Conservation (phyloP, 2,329 filamentous ascomycete species). For the Tympanopsis confertula region DNA sequence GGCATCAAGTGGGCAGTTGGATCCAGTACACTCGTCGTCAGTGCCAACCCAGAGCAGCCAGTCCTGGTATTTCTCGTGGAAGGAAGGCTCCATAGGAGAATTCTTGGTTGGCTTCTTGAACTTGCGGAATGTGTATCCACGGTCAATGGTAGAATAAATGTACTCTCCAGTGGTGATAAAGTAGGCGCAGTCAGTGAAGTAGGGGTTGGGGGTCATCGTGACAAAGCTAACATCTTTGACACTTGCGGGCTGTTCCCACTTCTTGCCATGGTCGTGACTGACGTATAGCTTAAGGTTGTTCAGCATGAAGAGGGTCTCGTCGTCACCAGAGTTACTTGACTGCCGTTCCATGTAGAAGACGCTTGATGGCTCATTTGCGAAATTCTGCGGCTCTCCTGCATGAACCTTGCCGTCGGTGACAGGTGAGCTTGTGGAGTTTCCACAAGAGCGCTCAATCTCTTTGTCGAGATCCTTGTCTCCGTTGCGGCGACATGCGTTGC, state of each 20-base stretch:
- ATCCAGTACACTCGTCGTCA: constrained; percentile 33
- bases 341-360: constrained; percentile 71
- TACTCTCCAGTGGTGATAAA: constrained; percentile 60
- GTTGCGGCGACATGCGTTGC: constrained; percentile 51
- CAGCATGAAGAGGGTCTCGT: constrained; percentile 60
- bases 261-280: constrained; percentile 78
- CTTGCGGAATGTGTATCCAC: constrained; percentile 59
- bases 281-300: constrained; percentile 49
- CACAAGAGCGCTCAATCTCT: constrained; percentile 46
- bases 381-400: constrained; percentile 23
- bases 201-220: constrained; percentile 64
- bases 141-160: constrained; percentile 73
- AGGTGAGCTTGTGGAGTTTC: constrained; percentile 36
- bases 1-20: constrained; percentile 60
- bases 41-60: constrained; percentile 87
- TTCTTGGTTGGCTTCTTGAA: constrained; percentile 59
- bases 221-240: constrained; percentile 60
- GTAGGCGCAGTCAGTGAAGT: constrained; percentile 76
- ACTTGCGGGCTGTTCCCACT: constrained; percentile 54
- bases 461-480: constrained; percentile 56
- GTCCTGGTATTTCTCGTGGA: constrained; percentile 76
- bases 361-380: too few species aligned
- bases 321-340: constrained; percentile 46
- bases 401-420: constrained; percentile 30
- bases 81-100: constrained; percentile 34